These are phyloP conservation scores for Helichrysum umbraculigerum DNA, from an alignment of 129 eudicot genomes.

Conservation along the genomic window DNA sequence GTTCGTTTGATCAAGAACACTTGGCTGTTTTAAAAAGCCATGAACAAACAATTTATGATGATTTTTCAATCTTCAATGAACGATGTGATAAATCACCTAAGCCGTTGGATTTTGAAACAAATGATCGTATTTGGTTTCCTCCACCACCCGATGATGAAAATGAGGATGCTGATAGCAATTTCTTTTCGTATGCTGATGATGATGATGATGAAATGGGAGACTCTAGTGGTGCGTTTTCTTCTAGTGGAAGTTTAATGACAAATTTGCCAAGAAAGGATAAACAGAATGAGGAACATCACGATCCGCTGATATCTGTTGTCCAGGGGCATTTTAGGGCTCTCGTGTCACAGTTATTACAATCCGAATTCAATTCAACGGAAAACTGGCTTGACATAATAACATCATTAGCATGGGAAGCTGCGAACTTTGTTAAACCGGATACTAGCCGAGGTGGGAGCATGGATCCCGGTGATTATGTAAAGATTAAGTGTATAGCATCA, in stretches of 20 bases:
- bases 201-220: conserved; percentile 61
- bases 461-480: conserved; percentile 94
- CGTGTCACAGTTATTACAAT: conserved; percentile 77
- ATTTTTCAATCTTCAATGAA: conserved; percentile 34
- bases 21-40: conserved; percentile 55
- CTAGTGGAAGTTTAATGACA: conserved; percentile 38
- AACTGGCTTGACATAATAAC: conserved; percentile 82
- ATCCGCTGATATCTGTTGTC: conserved; percentile 53
- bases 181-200: conserved; percentile 65
- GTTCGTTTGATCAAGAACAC: conserved; percentile 48
- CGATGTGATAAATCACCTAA: conserved; percentile 38
- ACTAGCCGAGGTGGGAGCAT: conserved; percentile 93
- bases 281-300: conserved; percentile 46
- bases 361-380: conserved; percentile 56
- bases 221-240: conserved; percentile 44
- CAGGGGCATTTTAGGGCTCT: conserved; percentile 94
- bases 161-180: conserved; percentile 42
- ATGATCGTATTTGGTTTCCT: conserved; percentile 83
- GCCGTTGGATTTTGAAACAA: conserved; percentile 76
- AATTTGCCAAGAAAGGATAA: conserved; percentile 39
- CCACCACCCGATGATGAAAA: conserved; percentile 69
- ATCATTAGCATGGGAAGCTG: conserved; percentile 91
- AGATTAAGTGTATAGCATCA: conserved; percentile 84
- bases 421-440: conserved; percentile 86
- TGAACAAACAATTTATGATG: conserved; percentile 48